phyloP scores from a whole-genome alignment of 352 stramenopile species.

The Phytophthora cactorum region DNA sequence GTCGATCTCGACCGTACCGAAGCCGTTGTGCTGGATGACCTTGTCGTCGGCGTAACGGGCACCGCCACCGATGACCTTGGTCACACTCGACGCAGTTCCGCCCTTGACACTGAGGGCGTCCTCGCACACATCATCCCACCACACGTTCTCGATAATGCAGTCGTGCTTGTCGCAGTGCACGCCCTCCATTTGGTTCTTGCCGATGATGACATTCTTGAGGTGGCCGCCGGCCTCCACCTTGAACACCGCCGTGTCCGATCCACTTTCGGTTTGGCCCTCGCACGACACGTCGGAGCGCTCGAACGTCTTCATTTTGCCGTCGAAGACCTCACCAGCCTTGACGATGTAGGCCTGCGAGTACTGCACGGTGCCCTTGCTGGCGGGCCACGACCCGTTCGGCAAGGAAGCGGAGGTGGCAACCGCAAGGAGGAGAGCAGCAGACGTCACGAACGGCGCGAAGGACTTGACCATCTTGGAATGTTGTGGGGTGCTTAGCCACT shows the following conservation, averaged over 20 bases:
- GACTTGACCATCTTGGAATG: slow-evolving; percentile 12
- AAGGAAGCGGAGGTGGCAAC: slow-evolving; percentile 13
- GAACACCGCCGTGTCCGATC: slow-evolving; percentile 36
- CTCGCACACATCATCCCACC: slow-evolving; percentile 28
- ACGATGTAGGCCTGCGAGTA: slow-evolving; percentile 18
- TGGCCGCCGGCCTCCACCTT: slow-evolving; percentile 25
- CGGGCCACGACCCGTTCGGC: slow-evolving; percentile 27
- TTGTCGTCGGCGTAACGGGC: slow-evolving; percentile 48
- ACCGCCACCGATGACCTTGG: slow-evolving; percentile 30
- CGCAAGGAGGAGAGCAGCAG: slow-evolving; percentile 9
- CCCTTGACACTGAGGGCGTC: slow-evolving; percentile 42
- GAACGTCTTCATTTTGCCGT: slow-evolving; percentile 56
- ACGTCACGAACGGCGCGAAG: slow-evolving; percentile 5
- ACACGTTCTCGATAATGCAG: slow-evolving; percentile 19
- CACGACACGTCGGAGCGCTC: slow-evolving; percentile 52
- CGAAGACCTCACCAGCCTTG: slow-evolving; percentile 18
- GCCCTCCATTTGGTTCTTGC: slow-evolving; percentile 20
- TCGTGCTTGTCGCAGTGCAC: slow-evolving; percentile 23
- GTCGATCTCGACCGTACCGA: slow-evolving; percentile 22
- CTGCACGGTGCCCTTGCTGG: slow-evolving; percentile 22
- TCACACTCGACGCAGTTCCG: slow-evolving; percentile 32
- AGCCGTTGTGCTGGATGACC: slow-evolving; percentile 43
- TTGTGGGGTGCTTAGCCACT: no score
- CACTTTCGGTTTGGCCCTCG: slow-evolving; percentile 35
- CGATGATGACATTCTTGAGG: slow-evolving; percentile 26